A percentile compares a stretch with the other conserved stretches of the same genome.
phyloP scores from a whole-genome alignment of 2,329 filamentous ascomycete species.

The Aspergillus ruber region DNA sequence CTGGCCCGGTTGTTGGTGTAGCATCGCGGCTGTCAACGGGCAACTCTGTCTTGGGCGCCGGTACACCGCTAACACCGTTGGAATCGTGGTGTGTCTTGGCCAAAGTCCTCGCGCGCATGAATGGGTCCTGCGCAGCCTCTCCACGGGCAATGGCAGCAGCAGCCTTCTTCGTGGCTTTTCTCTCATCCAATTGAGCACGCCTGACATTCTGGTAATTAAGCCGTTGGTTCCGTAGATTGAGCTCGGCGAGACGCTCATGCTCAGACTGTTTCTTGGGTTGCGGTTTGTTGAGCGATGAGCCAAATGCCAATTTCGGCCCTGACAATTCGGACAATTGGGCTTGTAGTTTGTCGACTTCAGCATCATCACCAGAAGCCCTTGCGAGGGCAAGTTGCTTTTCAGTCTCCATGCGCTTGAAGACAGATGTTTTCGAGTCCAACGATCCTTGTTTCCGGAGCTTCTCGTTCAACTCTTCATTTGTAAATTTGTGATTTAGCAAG shows the following conservation, averaged over 20 bases:
- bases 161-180: conserved; percentile 54
- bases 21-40: conserved; percentile 36
- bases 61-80: conserved; percentile 35
- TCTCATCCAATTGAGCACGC: conserved; percentile 79
- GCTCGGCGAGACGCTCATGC: conserved; percentile 73
- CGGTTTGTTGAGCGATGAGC: conserved; percentile 58
- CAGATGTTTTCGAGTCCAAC: conserved; percentile 60
- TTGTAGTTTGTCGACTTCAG: conserved; percentile 45
- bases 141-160: conserved; percentile 58
- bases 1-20: conserved; percentile 45
- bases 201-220: conserved; percentile 86
- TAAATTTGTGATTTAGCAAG: conserved; percentile 74
- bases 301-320: conserved; percentile 64
- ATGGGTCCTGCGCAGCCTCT: conserved; percentile 50
- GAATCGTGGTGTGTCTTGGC: conserved; percentile 64
- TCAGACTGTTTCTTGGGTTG: conserved; percentile 53
- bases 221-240: conserved; percentile 79
- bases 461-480: conserved; percentile 70
- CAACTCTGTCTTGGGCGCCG: conserved; percentile 23
- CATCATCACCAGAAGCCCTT: conserved; percentile 56
- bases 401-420: conserved; percentile 62
- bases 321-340: conserved; percentile 42
- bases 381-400: conserved; percentile 62
- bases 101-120: conserved; percentile 58
- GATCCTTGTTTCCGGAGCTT: conserved; percentile 67